Evolutionary conservation across 345 rosid species (phyloP).

Genomic region (Eucalyptus pauciflora): DNA sequence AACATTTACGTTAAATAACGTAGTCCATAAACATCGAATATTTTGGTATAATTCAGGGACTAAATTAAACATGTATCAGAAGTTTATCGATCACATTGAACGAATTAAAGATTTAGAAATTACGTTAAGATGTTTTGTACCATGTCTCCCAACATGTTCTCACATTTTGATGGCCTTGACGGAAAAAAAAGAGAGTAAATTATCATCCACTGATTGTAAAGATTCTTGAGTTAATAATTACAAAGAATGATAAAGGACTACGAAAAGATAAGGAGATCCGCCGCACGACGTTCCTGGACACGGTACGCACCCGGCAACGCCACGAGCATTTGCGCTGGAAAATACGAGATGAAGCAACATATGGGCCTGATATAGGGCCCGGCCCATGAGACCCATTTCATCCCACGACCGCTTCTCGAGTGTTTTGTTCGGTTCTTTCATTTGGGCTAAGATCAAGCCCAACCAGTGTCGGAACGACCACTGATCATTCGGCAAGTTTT

Average conservation of each 20-base stretch:
- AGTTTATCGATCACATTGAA: accelerated
- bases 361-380: background rate
- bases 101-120: too few species aligned
- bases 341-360: background rate
- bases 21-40: too few species aligned
- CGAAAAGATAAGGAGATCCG: background rate
- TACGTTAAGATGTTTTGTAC: too few species aligned
- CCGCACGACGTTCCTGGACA: background rate
- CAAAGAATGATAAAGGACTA: background rate
- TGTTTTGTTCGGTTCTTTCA: background rate
- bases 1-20: too few species aligned
- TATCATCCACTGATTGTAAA: background rate
- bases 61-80: accelerated
- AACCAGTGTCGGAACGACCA: background rate
- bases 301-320: background rate
- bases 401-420: background rate
- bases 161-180: background rate
- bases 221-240: background rate
- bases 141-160: background rate
- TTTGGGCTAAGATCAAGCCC: background rate
- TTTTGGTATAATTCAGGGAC: too few species aligned
- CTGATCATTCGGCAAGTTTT: background rate
- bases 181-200: background rate
- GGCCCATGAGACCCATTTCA: background rate
- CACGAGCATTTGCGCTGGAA: background rate